Base-by-base conservation (phyloP, 2,329 filamentous ascomycete genomes). In the Sporothrix humicola region DNA sequence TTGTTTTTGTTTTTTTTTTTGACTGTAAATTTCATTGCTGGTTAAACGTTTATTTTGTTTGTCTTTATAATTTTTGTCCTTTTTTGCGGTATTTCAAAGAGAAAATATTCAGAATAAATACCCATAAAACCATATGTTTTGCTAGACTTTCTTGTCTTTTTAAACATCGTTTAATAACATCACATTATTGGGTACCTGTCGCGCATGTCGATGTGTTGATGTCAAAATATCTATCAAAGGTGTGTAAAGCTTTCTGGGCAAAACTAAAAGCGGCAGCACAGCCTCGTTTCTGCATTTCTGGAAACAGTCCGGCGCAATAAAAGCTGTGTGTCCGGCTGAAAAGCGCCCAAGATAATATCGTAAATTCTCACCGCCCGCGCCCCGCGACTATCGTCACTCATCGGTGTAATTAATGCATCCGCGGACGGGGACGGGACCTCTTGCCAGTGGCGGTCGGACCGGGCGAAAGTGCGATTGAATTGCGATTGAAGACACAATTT, bases 361-460 rank as follows among this genome's bases (percentile, higher is more conserved):
- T 56, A n/a, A 20, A 23, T 56, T 26, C 20, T 20, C 52, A 37
- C 56, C 13, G 26, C 26, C 26, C 56, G 42, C 56, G 42, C 59
- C 42, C 59, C 61, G 61, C 42, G 61, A 48, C 12, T 15, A 46
- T 44, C n/a, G 26, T 9, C 12, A 48, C 26, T 17, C 12, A 48
- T 48, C 59, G 42, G 61, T 10, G 12, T 26, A 66, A 66, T 66
- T 23, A 20, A 66, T 66, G 61, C 59, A 65, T 46, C 59, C 59
- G 59, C 17, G 59, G 20, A 66, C 61, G 42, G 42, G 42, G 20
- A 48, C 20, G 61, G 61, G 5, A 1, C 20, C 48, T 20, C 26
- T 10, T 46, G 15, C 20, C 8, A n/a, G 61, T 37, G 20, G 48
- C n/a, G 42, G 42, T 20, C 8, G 23, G 46, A 12, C 9, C 9